Percentiles rank a stretch among this genome's conserved stretches.
These are phyloP conservation scores for Pseudogymnoascus sp. DNA, from an alignment of 2,329 filamentous ascomycete genomes.

Conservation along the genomic window DNA sequence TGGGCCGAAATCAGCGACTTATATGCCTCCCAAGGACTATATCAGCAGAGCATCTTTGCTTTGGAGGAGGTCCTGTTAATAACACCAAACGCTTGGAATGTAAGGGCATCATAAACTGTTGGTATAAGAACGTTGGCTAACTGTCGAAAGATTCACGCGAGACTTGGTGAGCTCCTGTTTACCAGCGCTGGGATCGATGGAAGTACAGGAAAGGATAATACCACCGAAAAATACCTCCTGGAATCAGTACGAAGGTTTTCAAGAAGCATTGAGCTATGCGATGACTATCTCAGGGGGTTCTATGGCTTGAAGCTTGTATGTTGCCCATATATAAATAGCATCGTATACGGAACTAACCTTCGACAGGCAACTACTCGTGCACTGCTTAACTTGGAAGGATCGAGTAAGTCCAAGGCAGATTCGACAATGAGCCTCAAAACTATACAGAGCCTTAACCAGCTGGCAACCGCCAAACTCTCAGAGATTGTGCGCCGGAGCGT, in stretches of 20 bases:
- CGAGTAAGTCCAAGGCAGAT: not conserved
- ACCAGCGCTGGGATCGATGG: conserved; percentile 49
- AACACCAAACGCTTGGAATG: conserved; percentile 91
- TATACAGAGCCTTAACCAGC: conserved; percentile 60
- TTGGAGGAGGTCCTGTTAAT: conserved; percentile 85
- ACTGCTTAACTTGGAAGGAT: conserved; percentile 10
- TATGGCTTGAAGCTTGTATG: conserved; percentile 79
- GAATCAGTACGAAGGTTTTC: conserved; percentile 80
- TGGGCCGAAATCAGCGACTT: conserved; percentile 89
- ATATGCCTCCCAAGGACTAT: conserved; percentile 72
- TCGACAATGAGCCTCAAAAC: conserved; percentile 48
- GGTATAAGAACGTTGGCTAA: conserved; percentile 24
- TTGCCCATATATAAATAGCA: not conserved
- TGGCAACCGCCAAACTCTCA: conserved; percentile 64
- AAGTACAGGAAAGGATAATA: conserved; percentile 30
- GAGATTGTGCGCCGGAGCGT: conserved; percentile 64
- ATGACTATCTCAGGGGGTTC: conserved; percentile 84
- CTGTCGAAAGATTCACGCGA: conserved; percentile 65
- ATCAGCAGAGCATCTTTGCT: conserved; percentile 76
- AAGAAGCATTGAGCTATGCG: conserved; percentile 86
- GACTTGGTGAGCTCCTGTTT: conserved; percentile 74
- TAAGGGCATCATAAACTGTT: conserved; percentile 36
- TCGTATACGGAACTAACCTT: conserved; percentile 12
- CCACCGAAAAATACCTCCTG: conserved; percentile 45
- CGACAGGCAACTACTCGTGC: conserved; percentile 26